Conservation (phyloP, 805 yeast species). For the Cyberlindnera bimundalis region DNA sequence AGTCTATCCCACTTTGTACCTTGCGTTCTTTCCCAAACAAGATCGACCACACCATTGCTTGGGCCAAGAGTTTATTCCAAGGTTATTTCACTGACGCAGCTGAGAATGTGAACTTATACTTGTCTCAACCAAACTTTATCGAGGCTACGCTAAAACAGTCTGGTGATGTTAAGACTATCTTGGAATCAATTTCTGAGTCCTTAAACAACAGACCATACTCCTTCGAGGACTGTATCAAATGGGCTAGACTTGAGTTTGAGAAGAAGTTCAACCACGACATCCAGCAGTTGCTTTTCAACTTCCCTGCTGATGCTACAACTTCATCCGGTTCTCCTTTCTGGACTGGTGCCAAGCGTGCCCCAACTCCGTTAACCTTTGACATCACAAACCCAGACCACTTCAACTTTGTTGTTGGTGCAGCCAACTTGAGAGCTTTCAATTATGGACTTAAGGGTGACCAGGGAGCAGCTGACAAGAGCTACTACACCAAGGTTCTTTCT, state of each 20-base stretch:
- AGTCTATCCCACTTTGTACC: constrained; percentile 95
- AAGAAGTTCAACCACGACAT: constrained; percentile 81
- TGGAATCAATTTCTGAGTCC: constrained; percentile 74
- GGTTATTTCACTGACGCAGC: constrained; percentile 90
- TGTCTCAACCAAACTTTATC: constrained; percentile 88
- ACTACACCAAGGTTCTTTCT: constrained; percentile 52
- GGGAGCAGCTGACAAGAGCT: constrained; percentile 43
- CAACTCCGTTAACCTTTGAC: constrained; percentile 79
- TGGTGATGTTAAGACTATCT: constrained; percentile 84
- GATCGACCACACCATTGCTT: constrained; percentile 98
- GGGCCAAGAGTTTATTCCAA: constrained; percentile 96
- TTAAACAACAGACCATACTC: constrained; percentile 80
- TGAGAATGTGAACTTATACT: constrained; percentile 86
- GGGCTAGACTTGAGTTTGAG: constrained; percentile 94
- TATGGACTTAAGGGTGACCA: constrained; percentile 82
- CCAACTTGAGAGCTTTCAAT: constrained; percentile 85
- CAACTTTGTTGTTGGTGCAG: constrained; percentile 82
- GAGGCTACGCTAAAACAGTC: constrained; percentile 88
- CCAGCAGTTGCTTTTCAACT: constrained; percentile 84
- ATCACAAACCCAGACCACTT: constrained; percentile 72
- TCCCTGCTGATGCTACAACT: constrained; percentile 92
- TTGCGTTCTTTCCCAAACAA: constrained; percentile 96
- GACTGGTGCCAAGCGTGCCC: constrained; percentile 98
- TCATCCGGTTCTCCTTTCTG: constrained; percentile 92
- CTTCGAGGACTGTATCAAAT: constrained; percentile 89